Percentiles rank a stretch among this genome's conserved stretches.
Evolutionary conservation across 2,329 filamentous ascomycete species (phyloP).

Genomic region (Diaporthe citri): DNA sequence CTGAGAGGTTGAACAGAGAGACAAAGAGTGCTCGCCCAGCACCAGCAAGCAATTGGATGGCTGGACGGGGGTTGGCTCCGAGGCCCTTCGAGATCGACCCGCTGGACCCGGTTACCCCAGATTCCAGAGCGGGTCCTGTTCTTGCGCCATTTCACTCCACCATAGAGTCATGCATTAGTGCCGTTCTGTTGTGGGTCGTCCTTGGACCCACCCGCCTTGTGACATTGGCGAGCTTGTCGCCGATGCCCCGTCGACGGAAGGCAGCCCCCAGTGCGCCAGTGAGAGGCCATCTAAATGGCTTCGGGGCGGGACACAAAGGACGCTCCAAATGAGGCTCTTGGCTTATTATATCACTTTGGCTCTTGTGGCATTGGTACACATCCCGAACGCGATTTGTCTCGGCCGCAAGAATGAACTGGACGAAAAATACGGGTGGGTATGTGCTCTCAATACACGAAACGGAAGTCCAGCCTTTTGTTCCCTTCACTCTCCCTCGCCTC

Average conservation of each 20-base stretch:
- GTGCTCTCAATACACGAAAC: slow-evolving; percentile 56
- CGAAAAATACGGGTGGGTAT: neutral
- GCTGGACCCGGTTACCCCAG: slow-evolving; percentile 33
- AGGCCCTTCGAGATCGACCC: slow-evolving; percentile 3
- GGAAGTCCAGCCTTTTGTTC: slow-evolving; percentile 64
- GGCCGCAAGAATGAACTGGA: neutral
- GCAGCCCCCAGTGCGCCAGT: neutral
- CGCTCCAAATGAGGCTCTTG: neutral
- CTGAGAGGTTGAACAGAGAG: slow-evolving; percentile 1
- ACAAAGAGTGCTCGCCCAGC: neutral
- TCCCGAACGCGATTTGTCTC: neutral
- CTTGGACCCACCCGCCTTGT: neutral
- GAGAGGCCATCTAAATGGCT: neutral
- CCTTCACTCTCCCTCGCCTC: slow-evolving; percentile 59
- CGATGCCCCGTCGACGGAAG: neutral
- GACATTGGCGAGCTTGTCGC: neutral
- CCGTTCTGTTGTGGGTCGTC: neutral
- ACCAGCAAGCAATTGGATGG: neutral
- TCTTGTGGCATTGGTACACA: neutral
- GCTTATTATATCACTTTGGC: neutral
- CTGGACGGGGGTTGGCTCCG: slow-evolving; percentile 1
- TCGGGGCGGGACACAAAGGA: neutral
- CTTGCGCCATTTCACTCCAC: slow-evolving; percentile 36
- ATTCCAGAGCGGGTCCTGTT: slow-evolving; percentile 24
- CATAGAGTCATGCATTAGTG: slow-evolving; percentile 39